Conservation (phyloP, 2,329 filamentous ascomycete species). For the Dothiorella sarmentorum region DNA sequence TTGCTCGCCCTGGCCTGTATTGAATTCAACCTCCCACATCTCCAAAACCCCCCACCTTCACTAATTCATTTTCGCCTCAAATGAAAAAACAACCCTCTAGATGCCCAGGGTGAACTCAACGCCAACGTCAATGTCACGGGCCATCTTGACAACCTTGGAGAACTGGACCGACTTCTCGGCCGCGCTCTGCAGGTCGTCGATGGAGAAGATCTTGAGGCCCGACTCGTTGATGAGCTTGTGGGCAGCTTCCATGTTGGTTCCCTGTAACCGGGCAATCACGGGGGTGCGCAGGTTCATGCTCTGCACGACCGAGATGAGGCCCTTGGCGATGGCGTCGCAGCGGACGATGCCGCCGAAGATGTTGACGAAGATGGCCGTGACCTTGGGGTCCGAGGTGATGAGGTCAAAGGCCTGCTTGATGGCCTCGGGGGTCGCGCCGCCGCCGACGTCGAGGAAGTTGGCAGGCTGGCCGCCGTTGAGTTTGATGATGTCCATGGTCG, state of each 20-base stretch:
- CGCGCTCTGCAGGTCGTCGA: slow-evolving; percentile 94
- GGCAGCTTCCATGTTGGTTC: slow-evolving; percentile 95
- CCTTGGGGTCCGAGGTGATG: slow-evolving; percentile 97
- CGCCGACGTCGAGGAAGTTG: slow-evolving; percentile 98
- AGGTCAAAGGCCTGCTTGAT: slow-evolving; percentile 98
- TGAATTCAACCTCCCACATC: no score
- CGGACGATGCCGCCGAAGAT: slow-evolving; percentile 99
- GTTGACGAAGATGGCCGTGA: slow-evolving; percentile 99
- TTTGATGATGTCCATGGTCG: slow-evolving; percentile 99
- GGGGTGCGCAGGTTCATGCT: slow-evolving; percentile 94
- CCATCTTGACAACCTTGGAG: slow-evolving; percentile 98
- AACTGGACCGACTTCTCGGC: slow-evolving; percentile 99
- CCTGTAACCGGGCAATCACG: slow-evolving; percentile 94
- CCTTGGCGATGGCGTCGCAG: slow-evolving; percentile 95
- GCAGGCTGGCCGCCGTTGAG: slow-evolving; percentile 93
- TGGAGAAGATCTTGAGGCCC: slow-evolving; percentile 98
- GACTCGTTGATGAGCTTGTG: slow-evolving; percentile 93
- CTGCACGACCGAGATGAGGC: slow-evolving; percentile 91
- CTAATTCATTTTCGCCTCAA: background rate
- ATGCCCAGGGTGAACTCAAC: slow-evolving; percentile 68
- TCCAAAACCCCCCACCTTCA: background rate
- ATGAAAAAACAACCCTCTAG: slow-evolving; percentile 50
- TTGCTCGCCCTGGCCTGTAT: background rate
- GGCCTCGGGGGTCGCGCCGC: slow-evolving; percentile 91
- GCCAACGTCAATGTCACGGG: slow-evolving; percentile 93